A percentile compares a stretch with the other conserved stretches of the same genome.
Evolutionary conservation across 2,329 filamentous ascomycete genomes (phyloP).

Genomic region (Capronia coronata): DNA sequence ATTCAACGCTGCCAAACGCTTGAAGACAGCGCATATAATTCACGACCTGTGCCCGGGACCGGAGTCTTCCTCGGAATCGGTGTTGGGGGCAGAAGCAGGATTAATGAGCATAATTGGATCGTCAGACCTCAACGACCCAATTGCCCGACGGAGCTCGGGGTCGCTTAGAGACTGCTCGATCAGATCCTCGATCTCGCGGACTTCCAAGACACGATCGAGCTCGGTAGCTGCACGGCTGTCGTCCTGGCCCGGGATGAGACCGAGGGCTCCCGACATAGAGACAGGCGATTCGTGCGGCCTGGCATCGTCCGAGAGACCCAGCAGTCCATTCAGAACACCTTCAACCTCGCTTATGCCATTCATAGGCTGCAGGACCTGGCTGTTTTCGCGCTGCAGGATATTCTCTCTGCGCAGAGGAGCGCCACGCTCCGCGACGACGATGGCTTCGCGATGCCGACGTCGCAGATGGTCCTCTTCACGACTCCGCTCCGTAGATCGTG

Average conservation of each 20-base stretch:
- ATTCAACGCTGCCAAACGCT: too few species aligned
- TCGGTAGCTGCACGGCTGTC: conserved; percentile 1
- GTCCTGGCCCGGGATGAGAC: background rate
- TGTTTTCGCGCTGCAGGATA: conserved; percentile 60
- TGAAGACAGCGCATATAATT: too few species aligned
- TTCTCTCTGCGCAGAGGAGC: conserved; percentile 66
- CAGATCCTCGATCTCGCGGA: conserved; percentile 3
- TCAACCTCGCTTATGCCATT: conserved; percentile 17
- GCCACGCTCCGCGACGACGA: conserved; percentile 84
- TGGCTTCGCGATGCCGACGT: conserved; percentile 73
- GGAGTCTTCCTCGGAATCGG: too few species aligned
- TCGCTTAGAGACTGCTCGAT: background rate
- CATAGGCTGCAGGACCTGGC: conserved; percentile 19
- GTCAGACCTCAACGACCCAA: background rate
- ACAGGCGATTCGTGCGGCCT: background rate
- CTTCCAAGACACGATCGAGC: background rate
- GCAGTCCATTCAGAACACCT: conserved; percentile 16
- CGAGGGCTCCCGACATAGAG: background rate
- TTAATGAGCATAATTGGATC: background rate
- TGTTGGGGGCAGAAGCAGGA: background rate
- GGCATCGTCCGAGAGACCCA: conserved; percentile 12
- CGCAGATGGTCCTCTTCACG: conserved; percentile 57
- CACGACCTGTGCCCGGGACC: too few species aligned
- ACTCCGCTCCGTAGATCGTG: conserved; percentile 17
- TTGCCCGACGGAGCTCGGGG: background rate